These are phyloP conservation scores for Pseudocercospora macadamiae DNA, from an alignment of 2,329 filamentous ascomycete genomes.

Conservation along the genomic window DNA sequence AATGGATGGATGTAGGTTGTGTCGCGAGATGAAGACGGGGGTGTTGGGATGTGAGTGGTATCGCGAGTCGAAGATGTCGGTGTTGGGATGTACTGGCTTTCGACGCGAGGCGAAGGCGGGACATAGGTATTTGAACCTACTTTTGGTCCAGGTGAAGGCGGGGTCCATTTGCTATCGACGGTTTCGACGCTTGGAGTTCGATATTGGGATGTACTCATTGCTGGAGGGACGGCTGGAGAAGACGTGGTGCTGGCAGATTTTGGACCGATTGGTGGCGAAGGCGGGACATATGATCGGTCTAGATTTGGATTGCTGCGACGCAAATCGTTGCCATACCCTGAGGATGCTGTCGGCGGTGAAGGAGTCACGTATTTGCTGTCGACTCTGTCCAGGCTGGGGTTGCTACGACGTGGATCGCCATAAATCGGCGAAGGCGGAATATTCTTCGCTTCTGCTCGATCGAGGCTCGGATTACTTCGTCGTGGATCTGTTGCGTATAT, in stretches of 20 bases:
- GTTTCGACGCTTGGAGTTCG: not conserved
- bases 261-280: slow-evolving; percentile 2
- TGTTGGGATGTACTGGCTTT: not conserved
- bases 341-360: not conserved
- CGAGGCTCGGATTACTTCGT: not conserved
- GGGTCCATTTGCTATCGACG: slow-evolving; percentile 1
- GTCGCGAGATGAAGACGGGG: too few species aligned
- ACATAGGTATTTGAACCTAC: not conserved
- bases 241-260: not conserved
- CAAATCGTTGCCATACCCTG: not conserved
- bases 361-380: slow-evolving; percentile 6
- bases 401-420: slow-evolving; percentile 13
- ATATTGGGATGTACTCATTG: not conserved
- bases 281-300: slow-evolving; percentile 5
- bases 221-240: too few species aligned
- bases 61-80: too few species aligned
- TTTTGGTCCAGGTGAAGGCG: not conserved
- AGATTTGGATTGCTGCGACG: not conserved
- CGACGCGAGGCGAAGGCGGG: not conserved
- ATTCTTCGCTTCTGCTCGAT: not conserved
- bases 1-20: too few species aligned
- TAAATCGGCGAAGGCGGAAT: not conserved
- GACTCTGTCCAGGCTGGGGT: slow-evolving; percentile 11
- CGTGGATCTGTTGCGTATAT: slow-evolving; percentile 3
- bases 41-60: too few species aligned